Conservation (phyloP, 441 rosid species). For the Adansonia rubrostipa region DNA sequence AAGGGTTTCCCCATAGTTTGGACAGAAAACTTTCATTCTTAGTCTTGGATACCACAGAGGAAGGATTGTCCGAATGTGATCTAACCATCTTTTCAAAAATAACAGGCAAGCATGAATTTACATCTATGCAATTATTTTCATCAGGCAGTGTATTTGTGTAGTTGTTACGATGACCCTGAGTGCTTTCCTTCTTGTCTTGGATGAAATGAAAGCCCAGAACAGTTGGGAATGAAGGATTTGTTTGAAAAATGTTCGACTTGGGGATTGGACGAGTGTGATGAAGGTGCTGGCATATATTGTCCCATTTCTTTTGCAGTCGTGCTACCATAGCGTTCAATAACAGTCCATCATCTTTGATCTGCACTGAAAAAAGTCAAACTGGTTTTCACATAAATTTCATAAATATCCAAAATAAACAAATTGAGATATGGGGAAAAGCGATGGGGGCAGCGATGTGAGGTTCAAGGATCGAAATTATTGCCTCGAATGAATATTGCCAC, state of each 20-base stretch:
- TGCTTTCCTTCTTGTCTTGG: slow-evolving; percentile 38
- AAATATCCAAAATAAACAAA: background rate
- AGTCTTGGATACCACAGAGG: slow-evolving; percentile 30
- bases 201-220: slow-evolving; percentile 39
- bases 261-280: slow-evolving; percentile 37
- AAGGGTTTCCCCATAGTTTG: slow-evolving; percentile 41
- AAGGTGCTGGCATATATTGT: slow-evolving; percentile 45
- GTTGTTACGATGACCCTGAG: slow-evolving; percentile 30
- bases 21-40: slow-evolving; percentile 34
- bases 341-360: slow-evolving; percentile 62
- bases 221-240: slow-evolving; percentile 37
- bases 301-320: slow-evolving; percentile 53
- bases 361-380: slow-evolving; percentile 60
- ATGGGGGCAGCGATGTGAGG: background rate
- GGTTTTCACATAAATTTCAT: slow-evolving; percentile 35
- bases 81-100: slow-evolving; percentile 34
- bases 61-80: slow-evolving; percentile 26
- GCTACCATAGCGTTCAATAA: slow-evolving; percentile 39
- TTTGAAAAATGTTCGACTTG: slow-evolving; percentile 27
- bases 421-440: slow-evolving; percentile 5
- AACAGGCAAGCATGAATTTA: slow-evolving; percentile 30
- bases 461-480: background rate
- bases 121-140: slow-evolving; percentile 29
- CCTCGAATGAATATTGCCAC: background rate
- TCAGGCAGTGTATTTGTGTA: slow-evolving; percentile 15